Conservation (phyloP, 805 yeast species). For the Kazachstania viticola region DNA sequence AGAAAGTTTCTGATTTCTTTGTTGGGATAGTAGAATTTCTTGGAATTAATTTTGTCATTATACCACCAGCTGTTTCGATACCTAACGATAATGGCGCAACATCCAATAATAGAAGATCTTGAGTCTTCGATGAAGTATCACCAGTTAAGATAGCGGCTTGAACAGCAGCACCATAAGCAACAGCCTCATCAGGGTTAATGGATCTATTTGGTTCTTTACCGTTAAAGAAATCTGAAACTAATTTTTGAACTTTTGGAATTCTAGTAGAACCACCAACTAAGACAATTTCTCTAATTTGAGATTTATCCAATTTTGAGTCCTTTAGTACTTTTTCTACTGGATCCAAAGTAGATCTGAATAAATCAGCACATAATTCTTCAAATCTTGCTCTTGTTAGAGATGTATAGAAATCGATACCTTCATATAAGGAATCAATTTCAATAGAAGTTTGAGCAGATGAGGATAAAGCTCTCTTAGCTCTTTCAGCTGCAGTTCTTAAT, state of each 20-base stretch:
- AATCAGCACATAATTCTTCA: slow-evolving; percentile 89
- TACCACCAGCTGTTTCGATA: slow-evolving; percentile 99
- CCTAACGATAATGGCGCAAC: slow-evolving; percentile 96
- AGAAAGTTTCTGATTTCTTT: slow-evolving; percentile 93
- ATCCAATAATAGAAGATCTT: slow-evolving; percentile 86
- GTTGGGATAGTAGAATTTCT: slow-evolving; percentile 96
- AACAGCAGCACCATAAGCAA: slow-evolving; percentile 98
- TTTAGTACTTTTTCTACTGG: slow-evolving; percentile 92
- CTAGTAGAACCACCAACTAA: slow-evolving; percentile 97
- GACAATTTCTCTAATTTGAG: slow-evolving; percentile 83
- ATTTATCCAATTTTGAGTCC: slow-evolving; percentile 84
- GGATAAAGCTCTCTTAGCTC: slow-evolving; percentile 96
- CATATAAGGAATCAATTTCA: slow-evolving; percentile 89
- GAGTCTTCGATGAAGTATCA: slow-evolving; percentile 92
- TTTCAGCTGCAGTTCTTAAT: slow-evolving; percentile 95
- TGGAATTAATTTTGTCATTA: slow-evolving; percentile 94
- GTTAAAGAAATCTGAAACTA: slow-evolving; percentile 91
- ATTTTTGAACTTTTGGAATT: slow-evolving; percentile 93
- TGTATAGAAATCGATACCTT: slow-evolving; percentile 94
- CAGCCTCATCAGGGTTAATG: slow-evolving; percentile 97
- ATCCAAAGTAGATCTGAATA: slow-evolving; percentile 86
- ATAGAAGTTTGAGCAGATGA: slow-evolving; percentile 91
- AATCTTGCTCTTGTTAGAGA: slow-evolving; percentile 95
- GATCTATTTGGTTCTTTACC: slow-evolving; percentile 96
- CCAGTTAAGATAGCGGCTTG: slow-evolving; percentile 96